A percentile compares a stretch with the other conserved stretches of the same genome.
phyloP scores from a whole-genome alignment of 805 yeast genomes.

The Candida schatavii region DNA sequence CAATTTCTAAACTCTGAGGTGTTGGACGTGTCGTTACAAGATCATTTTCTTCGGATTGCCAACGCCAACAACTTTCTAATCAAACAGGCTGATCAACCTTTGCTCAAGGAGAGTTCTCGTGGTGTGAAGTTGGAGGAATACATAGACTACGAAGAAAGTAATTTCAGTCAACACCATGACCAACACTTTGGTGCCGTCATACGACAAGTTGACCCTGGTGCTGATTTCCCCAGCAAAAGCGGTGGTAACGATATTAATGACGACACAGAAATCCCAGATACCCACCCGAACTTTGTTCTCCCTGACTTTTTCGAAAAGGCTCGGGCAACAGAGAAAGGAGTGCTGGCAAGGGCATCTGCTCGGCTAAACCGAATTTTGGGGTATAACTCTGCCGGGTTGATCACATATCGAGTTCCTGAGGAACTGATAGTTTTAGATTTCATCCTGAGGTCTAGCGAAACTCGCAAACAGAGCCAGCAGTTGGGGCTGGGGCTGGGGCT shows the following conservation, averaged over 20 bases:
- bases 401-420: conserved; percentile 66
- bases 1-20: conserved; percentile 50
- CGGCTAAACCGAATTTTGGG: neutral
- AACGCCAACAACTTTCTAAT: conserved; percentile 28
- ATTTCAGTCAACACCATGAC: conserved; percentile 16
- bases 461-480: conserved; percentile 11
- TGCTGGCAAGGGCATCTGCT: conserved; percentile 14
- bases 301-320: conserved; percentile 31
- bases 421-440: conserved; percentile 69
- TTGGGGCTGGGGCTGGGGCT: too few relatives aligned
- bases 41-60: conserved; percentile 31
- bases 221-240: neutral
- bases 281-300: conserved; percentile 20
- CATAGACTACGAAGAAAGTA: conserved; percentile 23
- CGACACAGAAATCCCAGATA: conserved; percentile 16
- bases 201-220: neutral
- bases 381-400: conserved; percentile 9
- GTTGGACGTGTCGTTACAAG: conserved; percentile 49
- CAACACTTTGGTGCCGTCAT: neutral
- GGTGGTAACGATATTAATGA: conserved; percentile 14
- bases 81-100: conserved; percentile 34
- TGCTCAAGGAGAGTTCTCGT: conserved; percentile 14
- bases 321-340: conserved; percentile 15
- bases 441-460: conserved; percentile 47
- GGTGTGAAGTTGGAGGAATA: conserved; percentile 26